Conservation (phyloP, 179 eudicot genomes). For the Sideroxylon spinosum region DNA sequence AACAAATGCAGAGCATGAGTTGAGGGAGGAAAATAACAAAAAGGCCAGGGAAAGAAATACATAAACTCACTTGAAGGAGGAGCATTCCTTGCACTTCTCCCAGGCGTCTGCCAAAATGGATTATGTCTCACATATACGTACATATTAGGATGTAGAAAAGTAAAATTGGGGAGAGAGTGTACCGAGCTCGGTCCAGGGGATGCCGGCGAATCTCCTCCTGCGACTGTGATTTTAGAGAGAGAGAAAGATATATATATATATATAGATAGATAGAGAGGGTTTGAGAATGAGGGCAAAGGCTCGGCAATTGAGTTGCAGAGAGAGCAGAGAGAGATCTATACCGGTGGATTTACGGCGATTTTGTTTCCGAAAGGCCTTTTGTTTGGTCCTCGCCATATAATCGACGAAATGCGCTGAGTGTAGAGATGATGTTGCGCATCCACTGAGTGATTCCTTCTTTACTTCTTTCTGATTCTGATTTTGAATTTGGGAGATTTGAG, state of each 20-base stretch:
- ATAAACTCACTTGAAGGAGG: constrained; percentile 17
- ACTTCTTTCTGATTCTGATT: no score
- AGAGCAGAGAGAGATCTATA: constrained; percentile 15
- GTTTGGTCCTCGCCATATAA: constrained; percentile 19
- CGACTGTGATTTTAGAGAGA: background rate
- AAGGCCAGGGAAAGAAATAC: background rate
- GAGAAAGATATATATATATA: no score
- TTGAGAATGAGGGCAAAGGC: background rate
- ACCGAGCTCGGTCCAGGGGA: constrained; percentile 17
- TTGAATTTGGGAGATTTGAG: no score
- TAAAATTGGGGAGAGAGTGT: constrained; percentile 6
- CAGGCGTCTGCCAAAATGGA: constrained; percentile 1
- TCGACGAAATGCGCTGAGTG: no score
- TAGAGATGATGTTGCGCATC: no score
- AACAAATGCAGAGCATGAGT: background rate
- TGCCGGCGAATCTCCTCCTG: background rate
- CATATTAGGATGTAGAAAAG: background rate
- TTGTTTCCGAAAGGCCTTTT: background rate
- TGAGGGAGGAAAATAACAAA: background rate
- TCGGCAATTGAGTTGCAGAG: constrained; percentile 7
- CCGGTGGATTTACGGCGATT: background rate
- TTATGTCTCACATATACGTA: background rate
- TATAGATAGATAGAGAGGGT: background rate
- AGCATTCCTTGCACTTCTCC: constrained; percentile 6
- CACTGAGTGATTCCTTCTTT: no score